phyloP scores from a whole-genome alignment of 2,329 filamentous ascomycete species.

The Neonectria hederae region DNA sequence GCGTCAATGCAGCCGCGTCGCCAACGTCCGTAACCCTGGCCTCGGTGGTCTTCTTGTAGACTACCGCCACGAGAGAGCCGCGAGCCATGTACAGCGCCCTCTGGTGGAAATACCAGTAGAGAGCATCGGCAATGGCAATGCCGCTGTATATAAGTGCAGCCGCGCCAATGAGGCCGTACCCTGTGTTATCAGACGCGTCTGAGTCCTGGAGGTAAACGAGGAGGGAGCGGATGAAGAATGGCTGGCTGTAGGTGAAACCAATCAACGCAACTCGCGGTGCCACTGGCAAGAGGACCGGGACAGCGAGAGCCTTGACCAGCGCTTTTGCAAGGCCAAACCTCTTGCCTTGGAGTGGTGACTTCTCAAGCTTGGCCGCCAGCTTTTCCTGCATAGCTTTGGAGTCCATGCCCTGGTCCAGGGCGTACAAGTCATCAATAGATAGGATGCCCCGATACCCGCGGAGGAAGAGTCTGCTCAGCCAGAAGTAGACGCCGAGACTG shows the following conservation, averaged over 20 bases:
- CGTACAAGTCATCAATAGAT: constrained; percentile 46
- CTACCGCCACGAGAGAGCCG: constrained; percentile 43
- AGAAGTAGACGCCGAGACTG: constrained; percentile 46
- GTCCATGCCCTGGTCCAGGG: constrained; percentile 45
- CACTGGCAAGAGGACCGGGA: constrained; percentile 48
- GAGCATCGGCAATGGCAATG: constrained; percentile 51
- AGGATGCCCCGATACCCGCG: constrained; percentile 49
- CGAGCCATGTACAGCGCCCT: constrained; percentile 46
- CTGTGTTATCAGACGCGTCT: constrained; percentile 33
- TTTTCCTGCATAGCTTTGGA: constrained; percentile 28
- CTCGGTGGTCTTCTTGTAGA: constrained; percentile 48
- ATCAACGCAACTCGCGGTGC: constrained; percentile 50
- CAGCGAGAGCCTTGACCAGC: constrained; percentile 43
- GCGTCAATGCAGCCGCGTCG: constrained; percentile 53
- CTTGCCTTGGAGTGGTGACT: constrained; percentile 36
- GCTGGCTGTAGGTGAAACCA: constrained; percentile 54
- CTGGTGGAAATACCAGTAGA: constrained; percentile 52
- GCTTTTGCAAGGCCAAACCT: constrained; percentile 44
- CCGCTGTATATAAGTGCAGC: constrained; percentile 51
- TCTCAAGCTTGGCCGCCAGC: constrained; percentile 27
- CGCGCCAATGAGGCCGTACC: constrained; percentile 56
- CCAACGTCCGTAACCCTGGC: constrained; percentile 45
- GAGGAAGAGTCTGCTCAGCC: constrained; percentile 48
- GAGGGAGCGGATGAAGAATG: constrained; percentile 53
- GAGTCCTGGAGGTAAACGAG: constrained; percentile 45